These are phyloP conservation scores for Coemansia sp. DNA, from an alignment of 192 early-diverging fungal species.

Conservation along the genomic window DNA sequence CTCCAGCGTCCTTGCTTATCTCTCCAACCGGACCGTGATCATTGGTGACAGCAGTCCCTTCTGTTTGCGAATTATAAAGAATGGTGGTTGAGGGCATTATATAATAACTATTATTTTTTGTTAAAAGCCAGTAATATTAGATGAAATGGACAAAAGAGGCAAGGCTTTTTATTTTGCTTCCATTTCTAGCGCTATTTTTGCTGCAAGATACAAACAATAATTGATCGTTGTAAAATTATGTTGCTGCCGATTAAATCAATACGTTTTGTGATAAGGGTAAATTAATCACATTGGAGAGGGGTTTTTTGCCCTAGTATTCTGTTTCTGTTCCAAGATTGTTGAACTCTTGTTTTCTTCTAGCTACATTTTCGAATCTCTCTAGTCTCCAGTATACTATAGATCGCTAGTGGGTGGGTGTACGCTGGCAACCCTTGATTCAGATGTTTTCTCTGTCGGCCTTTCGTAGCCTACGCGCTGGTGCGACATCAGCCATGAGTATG, in stretches of 20 bases:
- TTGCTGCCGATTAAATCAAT: too few relatives aligned
- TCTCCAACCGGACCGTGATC: not conserved
- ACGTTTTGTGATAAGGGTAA: too few relatives aligned
- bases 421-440: not conserved
- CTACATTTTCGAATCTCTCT: not conserved
- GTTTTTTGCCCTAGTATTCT: too few relatives aligned
- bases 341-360: not conserved
- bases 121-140: not conserved
- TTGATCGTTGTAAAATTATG: too few relatives aligned
- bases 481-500: not conserved
- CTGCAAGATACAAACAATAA: not conserved
- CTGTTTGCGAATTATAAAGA: not conserved
- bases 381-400: not conserved
- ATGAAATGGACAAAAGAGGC: not conserved
- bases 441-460: conserved; percentile 47
- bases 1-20: not conserved
- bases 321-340: too few relatives aligned
- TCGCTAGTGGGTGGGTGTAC: not conserved
- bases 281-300: too few relatives aligned
- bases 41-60: not conserved
- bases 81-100: conserved; percentile 2
- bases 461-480: conserved; percentile 40
- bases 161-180: not conserved
- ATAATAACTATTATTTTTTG: not conserved
- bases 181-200: not conserved